Percentiles rank a stretch among this genome's conserved stretches.
phyloP scores from a whole-genome alignment of 495 filamentous ascomycete genomes.

The Penicillium alfredii region DNA sequence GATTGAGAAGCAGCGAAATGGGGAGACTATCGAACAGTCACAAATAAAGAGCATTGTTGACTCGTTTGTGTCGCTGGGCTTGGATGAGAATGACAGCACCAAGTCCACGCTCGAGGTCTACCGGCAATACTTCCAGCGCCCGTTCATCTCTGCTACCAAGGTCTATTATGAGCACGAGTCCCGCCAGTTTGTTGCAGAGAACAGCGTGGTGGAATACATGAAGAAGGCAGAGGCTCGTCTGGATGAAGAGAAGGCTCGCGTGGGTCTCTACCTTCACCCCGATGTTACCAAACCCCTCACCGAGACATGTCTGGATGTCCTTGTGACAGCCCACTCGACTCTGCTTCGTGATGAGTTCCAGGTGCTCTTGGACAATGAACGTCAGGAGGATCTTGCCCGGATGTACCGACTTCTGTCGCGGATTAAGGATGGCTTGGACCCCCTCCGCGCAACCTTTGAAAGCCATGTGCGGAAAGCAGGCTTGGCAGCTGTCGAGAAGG shows the following conservation, averaged over 20 bases:
- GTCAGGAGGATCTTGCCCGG: slow-evolving; percentile 87
- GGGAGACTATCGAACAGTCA: slow-evolving; percentile 94
- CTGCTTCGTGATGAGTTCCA: slow-evolving; percentile 95
- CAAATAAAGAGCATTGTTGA: slow-evolving; percentile 98
- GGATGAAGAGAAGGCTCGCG: slow-evolving; percentile 89
- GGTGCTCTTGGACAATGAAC: slow-evolving; percentile 87
- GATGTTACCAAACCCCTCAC: slow-evolving; percentile 82
- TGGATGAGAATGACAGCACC: slow-evolving; percentile 87
- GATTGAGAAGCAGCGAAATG: slow-evolving; percentile 95
- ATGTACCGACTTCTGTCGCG: slow-evolving; percentile 93
- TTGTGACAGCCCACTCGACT: slow-evolving; percentile 79
- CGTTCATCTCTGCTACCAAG: slow-evolving; percentile 81
- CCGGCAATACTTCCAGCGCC: slow-evolving; percentile 80
- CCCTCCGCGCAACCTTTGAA: slow-evolving; percentile 82
- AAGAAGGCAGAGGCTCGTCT: slow-evolving; percentile 96
- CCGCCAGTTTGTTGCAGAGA: slow-evolving; percentile 88
- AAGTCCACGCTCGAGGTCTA: slow-evolving; percentile 97
- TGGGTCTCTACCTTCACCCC: slow-evolving; percentile 81
- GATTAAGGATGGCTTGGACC: slow-evolving; percentile 89
- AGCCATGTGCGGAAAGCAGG: slow-evolving; percentile 88
- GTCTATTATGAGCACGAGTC: slow-evolving; percentile 89
- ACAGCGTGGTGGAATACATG: slow-evolving; percentile 99
- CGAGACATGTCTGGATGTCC: slow-evolving; percentile 78
- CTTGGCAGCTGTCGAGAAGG: slow-evolving; percentile 80
- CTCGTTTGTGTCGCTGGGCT: slow-evolving; percentile 89